Evolutionary conservation across 2,329 filamentous ascomycete species (phyloP), one percentile per base, ranked within the genome.

Genomic region (Ceratocystis cubensis): DNA sequence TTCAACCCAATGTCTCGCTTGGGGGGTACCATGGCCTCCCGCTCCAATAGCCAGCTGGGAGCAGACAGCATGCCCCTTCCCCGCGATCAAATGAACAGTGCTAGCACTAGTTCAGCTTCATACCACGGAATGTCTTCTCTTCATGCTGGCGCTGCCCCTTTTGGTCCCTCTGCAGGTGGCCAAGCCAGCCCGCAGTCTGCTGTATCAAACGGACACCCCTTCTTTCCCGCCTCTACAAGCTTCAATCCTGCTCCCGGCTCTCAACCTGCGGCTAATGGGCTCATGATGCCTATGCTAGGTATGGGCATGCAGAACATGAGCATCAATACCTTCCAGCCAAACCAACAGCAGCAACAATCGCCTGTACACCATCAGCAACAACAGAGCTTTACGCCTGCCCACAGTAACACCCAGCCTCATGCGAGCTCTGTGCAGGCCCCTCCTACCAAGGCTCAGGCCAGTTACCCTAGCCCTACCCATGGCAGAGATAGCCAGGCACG

Each of bases 91-190:
- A 3, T 44, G 15, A 63, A 59, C 28, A 59, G 20, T 25, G 22
- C 28, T 37, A n/a, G 56, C 25, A 17, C 56, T n/a, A 62, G 53
- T 44, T 37, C 45, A 13, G 71, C 74, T 20, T 80, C 81, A 20
- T 68, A 65, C 37, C 66, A 67, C 6, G 62, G 66, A 15, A 41
- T 68, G 15, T 68, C 63, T 10, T 25, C 61, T 70, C 80, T 96
- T 46, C 92, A 96, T 71, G 88, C 87, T 61, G 92, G 82, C 73
- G 89, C 90, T 65, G 80, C 88, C 59, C 82, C 91, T 0, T 96
- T 96, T 73, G 89, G 88, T 6, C 87, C 89, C 10, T 77, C 82
- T 66, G 71, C 72, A 64, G 72, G 74, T 22, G 8, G 25, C 6
- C 20, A 25, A 13, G 7, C 57, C 13, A 46, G 48, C 8, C 48